These are phyloP conservation scores for Irpex rosettiformis DNA, from an alignment of 1,284 basidiomycete genomes.

Conservation along the genomic window DNA sequence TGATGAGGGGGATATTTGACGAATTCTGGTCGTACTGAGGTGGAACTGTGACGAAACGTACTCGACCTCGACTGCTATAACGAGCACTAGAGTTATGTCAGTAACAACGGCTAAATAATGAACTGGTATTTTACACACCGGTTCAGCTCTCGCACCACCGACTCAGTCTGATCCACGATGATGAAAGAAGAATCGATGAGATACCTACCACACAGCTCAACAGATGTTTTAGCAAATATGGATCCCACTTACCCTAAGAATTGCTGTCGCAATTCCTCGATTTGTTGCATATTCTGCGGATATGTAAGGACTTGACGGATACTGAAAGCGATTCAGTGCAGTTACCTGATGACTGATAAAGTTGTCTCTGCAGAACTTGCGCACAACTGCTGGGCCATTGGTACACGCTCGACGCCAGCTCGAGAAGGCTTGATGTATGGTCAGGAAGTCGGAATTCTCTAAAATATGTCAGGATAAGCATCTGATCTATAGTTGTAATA, in stretches of 20 bases:
- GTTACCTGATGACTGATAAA: slow-evolving; percentile 84
- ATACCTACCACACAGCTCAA: slow-evolving; percentile 44
- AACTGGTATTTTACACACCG: slow-evolving; percentile 39
- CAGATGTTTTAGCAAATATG: too few relatives aligned
- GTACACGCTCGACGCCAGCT: slow-evolving; percentile 83
- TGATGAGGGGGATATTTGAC: slow-evolving; percentile 60
- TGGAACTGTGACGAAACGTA: slow-evolving; percentile 78
- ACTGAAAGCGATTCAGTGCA: neutral
- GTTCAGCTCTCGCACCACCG: slow-evolving; percentile 70
- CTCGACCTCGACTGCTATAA: slow-evolving; percentile 63
- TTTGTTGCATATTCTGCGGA: slow-evolving; percentile 86
- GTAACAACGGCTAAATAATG: neutral
- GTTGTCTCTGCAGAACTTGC: slow-evolving; percentile 80
- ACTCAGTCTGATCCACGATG: slow-evolving; percentile 58
- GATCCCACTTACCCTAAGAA: slow-evolving; percentile 77
- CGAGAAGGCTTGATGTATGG: slow-evolving; percentile 87
- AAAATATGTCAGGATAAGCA: slow-evolving; percentile 3
- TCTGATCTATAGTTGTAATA: neutral
- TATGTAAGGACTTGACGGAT: neutral
- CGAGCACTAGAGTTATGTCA: slow-evolving; percentile 50
- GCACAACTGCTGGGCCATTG: slow-evolving; percentile 47
- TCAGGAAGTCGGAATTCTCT: slow-evolving; percentile 97
- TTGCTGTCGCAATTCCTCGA: slow-evolving; percentile 96
- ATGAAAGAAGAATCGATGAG: slow-evolving; percentile 90
- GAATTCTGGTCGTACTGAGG: slow-evolving; percentile 71